A percentile compares a stretch with the other conserved stretches of the same genome.
Evolutionary conservation across 2,329 filamentous ascomycete species (phyloP).

Genomic region (Ophiostoma tasmaniense): DNA sequence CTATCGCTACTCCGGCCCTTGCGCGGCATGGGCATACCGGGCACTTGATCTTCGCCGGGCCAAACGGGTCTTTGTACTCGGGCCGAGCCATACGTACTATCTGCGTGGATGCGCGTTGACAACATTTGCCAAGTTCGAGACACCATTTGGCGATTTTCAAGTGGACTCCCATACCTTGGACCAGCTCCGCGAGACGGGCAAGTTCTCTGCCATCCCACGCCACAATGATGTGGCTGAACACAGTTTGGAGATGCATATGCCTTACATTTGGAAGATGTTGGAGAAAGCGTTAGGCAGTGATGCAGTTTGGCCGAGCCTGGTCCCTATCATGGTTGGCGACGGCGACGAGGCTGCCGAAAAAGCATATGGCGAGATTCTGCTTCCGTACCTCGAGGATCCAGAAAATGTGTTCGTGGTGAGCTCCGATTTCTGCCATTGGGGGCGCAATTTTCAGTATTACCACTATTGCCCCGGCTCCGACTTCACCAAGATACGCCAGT

Average conservation of each 20-base stretch:
- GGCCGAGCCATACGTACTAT: conserved; percentile 83
- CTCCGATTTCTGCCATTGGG: conserved; percentile 98
- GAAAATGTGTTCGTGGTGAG: conserved; percentile 78
- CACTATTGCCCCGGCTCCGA: conserved; percentile 55
- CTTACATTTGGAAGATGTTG: conserved; percentile 78
- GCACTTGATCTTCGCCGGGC: conserved; percentile 70
- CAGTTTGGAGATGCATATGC: conserved; percentile 92
- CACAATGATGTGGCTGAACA: conserved; percentile 73
- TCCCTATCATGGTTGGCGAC: conserved; percentile 80
- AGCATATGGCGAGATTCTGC: conserved; percentile 59
- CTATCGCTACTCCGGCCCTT: conserved; percentile 83
- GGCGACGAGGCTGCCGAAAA: conserved; percentile 60
- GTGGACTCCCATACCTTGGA: conserved; percentile 53
- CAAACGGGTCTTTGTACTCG: conserved; percentile 85
- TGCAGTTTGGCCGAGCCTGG: conserved; percentile 57
- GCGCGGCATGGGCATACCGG: conserved; percentile 92
- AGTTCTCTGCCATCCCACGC: conserved; percentile 56
- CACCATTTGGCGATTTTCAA: conserved; percentile 61
- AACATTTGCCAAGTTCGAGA: conserved; percentile 60
- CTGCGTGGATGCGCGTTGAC: conserved; percentile 71
- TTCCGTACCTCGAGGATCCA: conserved; percentile 67
- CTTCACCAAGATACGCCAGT: conserved; percentile 34
- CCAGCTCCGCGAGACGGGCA: conserved; percentile 41
- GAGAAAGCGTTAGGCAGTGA: conserved; percentile 37
- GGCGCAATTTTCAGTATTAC: conserved; percentile 71